Percentiles rank a stretch among this genome's conserved stretches.
These are phyloP conservation scores for Neonectria neomacrospora DNA, from an alignment of 2,329 filamentous ascomycete genomes.

Conservation along the genomic window DNA sequence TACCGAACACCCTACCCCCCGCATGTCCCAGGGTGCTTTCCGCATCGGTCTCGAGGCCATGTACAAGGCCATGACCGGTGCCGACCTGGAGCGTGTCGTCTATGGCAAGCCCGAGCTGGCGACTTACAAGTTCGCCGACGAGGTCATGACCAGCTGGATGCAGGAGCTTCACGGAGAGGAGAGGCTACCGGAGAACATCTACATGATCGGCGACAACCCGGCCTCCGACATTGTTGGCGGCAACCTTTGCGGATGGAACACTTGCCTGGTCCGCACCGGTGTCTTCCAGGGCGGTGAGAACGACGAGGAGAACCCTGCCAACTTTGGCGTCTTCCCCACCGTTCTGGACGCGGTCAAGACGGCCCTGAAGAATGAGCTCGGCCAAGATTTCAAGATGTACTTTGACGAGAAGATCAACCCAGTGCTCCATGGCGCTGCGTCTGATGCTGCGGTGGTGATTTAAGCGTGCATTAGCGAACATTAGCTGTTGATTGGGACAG, in stretches of 20 bases:
- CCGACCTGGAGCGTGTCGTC: slow-evolving; percentile 43
- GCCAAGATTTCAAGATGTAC: slow-evolving; percentile 78
- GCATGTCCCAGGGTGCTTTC: slow-evolving; percentile 90
- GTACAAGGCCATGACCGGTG: slow-evolving; percentile 74
- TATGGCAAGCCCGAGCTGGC: slow-evolving; percentile 76
- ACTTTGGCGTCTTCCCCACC: slow-evolving; percentile 79
- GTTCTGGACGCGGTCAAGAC: slow-evolving; percentile 74
- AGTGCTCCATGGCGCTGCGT: slow-evolving; percentile 60
- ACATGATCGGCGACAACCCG: slow-evolving; percentile 90
- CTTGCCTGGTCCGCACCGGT: slow-evolving; percentile 80
- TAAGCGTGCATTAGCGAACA: slow-evolving; percentile 20
- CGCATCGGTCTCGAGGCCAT: slow-evolving; percentile 80
- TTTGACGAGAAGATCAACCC: slow-evolving; percentile 80
- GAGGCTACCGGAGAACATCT: slow-evolving; percentile 74
- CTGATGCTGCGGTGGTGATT: slow-evolving; percentile 38
- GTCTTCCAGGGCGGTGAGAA: slow-evolving; percentile 82
- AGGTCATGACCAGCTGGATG: slow-evolving; percentile 76
- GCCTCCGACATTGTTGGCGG: slow-evolving; percentile 62
- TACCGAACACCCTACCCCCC: slow-evolving; percentile 79
- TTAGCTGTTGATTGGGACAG: background rate
- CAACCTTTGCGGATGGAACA: slow-evolving; percentile 87
- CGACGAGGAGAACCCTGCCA: slow-evolving; percentile 80
- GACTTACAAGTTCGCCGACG: slow-evolving; percentile 78
- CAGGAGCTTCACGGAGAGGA: slow-evolving; percentile 79
- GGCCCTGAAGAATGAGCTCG: slow-evolving; percentile 75